phyloP scores from a whole-genome alignment of 768 basidiomycete species.

The Tulasnella sp. region DNA sequence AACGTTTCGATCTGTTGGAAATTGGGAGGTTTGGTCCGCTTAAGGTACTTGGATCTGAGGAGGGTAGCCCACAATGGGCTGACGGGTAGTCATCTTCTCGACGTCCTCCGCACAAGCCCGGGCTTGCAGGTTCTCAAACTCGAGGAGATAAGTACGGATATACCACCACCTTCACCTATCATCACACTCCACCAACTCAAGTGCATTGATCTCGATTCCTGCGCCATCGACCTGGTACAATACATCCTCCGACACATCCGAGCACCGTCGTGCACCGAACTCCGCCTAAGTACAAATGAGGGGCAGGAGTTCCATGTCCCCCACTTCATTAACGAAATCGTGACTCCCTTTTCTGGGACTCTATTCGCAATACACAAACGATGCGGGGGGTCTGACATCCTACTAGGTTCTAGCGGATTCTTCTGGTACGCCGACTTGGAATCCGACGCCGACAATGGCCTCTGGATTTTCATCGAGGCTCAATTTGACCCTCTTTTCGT shows the following conservation, averaged over 20 bases:
- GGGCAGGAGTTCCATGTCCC: neutral
- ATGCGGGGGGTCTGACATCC: neutral
- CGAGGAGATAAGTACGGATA: neutral
- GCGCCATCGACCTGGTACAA: neutral
- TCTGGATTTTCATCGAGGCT: neutral
- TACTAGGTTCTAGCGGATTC: neutral
- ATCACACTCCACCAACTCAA: neutral
- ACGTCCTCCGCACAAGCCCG: neutral
- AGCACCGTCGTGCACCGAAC: neutral
- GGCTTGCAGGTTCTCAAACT: neutral
- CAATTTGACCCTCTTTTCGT: neutral
- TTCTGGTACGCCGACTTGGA: neutral
- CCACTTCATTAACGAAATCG: neutral
- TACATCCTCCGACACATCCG: neutral
- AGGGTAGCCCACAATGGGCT: neutral
- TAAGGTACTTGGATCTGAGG: too few species aligned
- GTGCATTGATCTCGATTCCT: neutral
- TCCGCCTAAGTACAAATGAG: neutral
- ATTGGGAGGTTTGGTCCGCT: neutral
- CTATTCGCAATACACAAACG: neutral
- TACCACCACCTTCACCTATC: neutral
- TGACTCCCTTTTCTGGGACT: neutral
- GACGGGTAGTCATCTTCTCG: neutral
- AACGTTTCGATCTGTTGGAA: neutral
- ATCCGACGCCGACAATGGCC: neutral